A percentile compares a stretch with the other conserved stretches of the same genome.
phyloP scores from a whole-genome alignment of 2,329 filamentous ascomycete genomes.

The Calonectria pseudoturangicola region DNA sequence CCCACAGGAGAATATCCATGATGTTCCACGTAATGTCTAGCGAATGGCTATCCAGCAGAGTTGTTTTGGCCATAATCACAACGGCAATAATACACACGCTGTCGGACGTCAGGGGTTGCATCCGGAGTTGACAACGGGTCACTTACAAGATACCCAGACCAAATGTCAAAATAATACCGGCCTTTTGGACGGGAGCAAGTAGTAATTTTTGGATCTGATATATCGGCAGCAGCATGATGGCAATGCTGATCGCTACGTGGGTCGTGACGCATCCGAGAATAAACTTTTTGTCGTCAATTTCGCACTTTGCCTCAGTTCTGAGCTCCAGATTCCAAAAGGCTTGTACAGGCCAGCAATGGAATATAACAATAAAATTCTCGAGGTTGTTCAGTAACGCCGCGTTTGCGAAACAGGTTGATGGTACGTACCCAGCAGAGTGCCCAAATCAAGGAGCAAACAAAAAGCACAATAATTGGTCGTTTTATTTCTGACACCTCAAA shows the following conservation, averaged over 20 bases:
- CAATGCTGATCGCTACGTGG: constrained; percentile 57
- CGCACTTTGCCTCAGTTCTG: constrained; percentile 30
- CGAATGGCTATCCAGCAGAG: constrained; percentile 35
- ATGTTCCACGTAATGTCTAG: constrained; percentile 51
- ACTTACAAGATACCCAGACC: constrained; percentile 57
- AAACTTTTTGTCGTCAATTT: constrained; percentile 56
- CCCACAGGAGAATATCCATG: constrained; percentile 49
- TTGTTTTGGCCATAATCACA: constrained; percentile 48
- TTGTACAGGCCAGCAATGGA: constrained; percentile 47
- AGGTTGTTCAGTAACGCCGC: constrained; percentile 41
- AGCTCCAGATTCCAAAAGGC: constrained; percentile 42
- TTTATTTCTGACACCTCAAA: constrained; percentile 55
- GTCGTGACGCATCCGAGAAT: constrained; percentile 58
- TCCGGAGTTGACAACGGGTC: no score
- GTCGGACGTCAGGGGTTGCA: background rate
- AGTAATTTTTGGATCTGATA: constrained; percentile 57
- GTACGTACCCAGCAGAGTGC: constrained; percentile 52
- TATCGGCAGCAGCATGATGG: constrained; percentile 56
- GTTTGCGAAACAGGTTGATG: accelerated
- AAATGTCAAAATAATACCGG: constrained; percentile 55
- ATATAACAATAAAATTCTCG: constrained; percentile 45
- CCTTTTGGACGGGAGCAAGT: constrained; percentile 52
- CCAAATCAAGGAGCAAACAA: constrained; percentile 54
- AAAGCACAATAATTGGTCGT: constrained; percentile 50
- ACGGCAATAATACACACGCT: constrained; percentile 49